phyloP scores from a whole-genome alignment of 2,329 filamentous ascomycete genomes.

The Sporothrix euskadiensis region DNA sequence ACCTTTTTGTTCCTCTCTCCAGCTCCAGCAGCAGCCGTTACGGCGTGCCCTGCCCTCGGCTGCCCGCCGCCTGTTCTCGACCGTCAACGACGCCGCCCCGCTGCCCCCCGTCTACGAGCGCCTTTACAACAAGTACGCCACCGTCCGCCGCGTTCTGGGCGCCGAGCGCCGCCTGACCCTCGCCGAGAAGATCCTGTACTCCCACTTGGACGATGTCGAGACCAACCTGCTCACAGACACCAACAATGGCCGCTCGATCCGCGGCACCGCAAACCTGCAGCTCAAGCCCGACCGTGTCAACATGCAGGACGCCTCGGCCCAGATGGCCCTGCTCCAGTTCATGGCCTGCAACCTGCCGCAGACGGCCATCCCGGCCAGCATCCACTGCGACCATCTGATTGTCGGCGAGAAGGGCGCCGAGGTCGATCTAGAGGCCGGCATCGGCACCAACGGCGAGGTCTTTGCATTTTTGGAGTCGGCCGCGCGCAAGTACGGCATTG shows the following conservation, averaged over 20 bases:
- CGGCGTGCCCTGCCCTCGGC: slow-evolving; percentile 37
- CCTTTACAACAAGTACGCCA: slow-evolving; percentile 72
- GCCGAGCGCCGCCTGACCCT: slow-evolving; percentile 67
- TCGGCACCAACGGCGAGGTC: slow-evolving; percentile 91
- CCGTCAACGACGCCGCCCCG: slow-evolving; percentile 40
- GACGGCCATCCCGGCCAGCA: slow-evolving; percentile 92
- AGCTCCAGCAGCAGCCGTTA: slow-evolving; percentile 41
- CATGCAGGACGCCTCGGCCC: slow-evolving; percentile 98
- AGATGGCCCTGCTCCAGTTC: slow-evolving; percentile 98
- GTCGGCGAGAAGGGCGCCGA: slow-evolving; percentile 90
- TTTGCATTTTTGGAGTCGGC: slow-evolving; percentile 97
- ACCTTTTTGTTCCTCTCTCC: slow-evolving; percentile 33
- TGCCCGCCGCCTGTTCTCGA: slow-evolving; percentile 42
- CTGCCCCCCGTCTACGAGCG: slow-evolving; percentile 75
- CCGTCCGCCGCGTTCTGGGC: slow-evolving; percentile 74
- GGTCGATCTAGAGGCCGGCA: slow-evolving; percentile 78
- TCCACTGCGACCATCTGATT: slow-evolving; percentile 99
- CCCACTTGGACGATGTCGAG: slow-evolving; percentile 86
- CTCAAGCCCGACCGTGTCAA: slow-evolving; percentile 96
- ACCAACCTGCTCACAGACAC: slow-evolving; percentile 83
- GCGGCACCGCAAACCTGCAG: slow-evolving; percentile 89
- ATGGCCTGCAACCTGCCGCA: slow-evolving; percentile 91
- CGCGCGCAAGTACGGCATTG: slow-evolving; percentile 85
- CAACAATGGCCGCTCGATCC: slow-evolving; percentile 77
- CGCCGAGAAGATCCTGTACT: slow-evolving; percentile 97